Evolutionary conservation across 768 basidiomycete species (phyloP).

Genomic region (Boletus subcaerulescens): DNA sequence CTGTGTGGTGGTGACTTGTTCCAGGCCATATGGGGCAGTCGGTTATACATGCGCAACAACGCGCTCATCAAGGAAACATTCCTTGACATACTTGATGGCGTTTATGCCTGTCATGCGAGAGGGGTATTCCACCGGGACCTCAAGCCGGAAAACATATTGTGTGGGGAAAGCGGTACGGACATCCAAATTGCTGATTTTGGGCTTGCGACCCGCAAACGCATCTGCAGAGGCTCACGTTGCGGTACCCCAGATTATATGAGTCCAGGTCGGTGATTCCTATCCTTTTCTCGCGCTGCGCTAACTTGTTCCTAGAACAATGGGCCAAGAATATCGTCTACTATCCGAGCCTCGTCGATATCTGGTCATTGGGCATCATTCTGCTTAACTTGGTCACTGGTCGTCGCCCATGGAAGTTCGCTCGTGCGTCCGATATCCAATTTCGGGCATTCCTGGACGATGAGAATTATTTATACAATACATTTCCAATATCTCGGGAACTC

Average conservation of each 20-base stretch:
- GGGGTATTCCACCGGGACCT: constrained; percentile 84
- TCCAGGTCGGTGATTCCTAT: constrained; percentile 47
- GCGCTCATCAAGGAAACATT: constrained; percentile 64
- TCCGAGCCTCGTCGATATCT: constrained; percentile 48
- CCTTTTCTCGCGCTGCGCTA: neutral
- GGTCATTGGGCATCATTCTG: constrained; percentile 78
- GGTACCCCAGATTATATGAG: constrained; percentile 69
- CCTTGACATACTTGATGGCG: constrained; percentile 76
- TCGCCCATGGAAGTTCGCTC: constrained; percentile 16
- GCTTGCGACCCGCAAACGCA: constrained; percentile 47
- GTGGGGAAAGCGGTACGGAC: constrained; percentile 46
- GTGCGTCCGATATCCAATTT: constrained; percentile 7
- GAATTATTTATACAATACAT: constrained; percentile 13
- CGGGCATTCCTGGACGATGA: constrained; percentile 13
- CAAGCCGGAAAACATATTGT: constrained; percentile 82
- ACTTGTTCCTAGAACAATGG: constrained; percentile 44
- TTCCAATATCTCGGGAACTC: constrained; percentile 15
- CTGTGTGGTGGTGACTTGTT: constrained; percentile 65
- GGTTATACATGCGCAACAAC: constrained; percentile 55
- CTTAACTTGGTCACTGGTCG: constrained; percentile 73
- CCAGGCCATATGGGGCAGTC: constrained; percentile 59
- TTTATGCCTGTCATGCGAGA: constrained; percentile 67
- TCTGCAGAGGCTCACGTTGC: constrained; percentile 51
- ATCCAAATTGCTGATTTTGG: constrained; percentile 80
- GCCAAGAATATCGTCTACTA: constrained; percentile 40